Conservation (phyloP, 331 rosid species). For the Pyrus hybrid region DNA sequence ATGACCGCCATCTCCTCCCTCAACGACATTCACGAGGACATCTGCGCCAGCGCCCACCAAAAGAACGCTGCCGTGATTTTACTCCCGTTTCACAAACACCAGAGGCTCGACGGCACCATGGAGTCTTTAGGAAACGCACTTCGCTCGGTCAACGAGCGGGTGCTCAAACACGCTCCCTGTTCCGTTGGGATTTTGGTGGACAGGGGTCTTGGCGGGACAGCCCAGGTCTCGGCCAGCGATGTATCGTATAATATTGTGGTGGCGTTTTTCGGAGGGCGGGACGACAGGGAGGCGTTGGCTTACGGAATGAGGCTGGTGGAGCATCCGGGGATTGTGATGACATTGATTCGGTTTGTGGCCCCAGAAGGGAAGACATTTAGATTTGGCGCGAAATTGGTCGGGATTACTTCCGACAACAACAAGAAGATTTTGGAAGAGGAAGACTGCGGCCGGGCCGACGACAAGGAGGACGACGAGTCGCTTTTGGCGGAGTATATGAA, state of each 20-base stretch:
- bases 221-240: constrained; percentile 61
- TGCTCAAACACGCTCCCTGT: constrained; percentile 57
- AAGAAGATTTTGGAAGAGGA: neutral
- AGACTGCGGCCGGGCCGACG: constrained; percentile 7
- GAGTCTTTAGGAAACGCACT: constrained; percentile 49
- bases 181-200: constrained; percentile 65
- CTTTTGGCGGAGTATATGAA: constrained; percentile 23
- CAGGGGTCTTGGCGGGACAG: constrained; percentile 65
- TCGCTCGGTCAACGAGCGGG: constrained; percentile 38
- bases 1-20: constrained; percentile 74
- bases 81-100: constrained; percentile 70
- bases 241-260: constrained; percentile 32
- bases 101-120: constrained; percentile 49
- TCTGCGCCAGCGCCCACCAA: constrained; percentile 62
- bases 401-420: constrained; percentile 14
- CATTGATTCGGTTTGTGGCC: constrained; percentile 24
- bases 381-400: constrained; percentile 35
- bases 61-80: constrained; percentile 51
- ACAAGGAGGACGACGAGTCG: constrained; percentile 21
- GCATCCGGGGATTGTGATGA: constrained; percentile 58
- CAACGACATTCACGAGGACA: constrained; percentile 51
- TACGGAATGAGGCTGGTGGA: constrained; percentile 66
- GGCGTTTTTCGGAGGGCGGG: constrained; percentile 59
- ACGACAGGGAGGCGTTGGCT: constrained; percentile 65
- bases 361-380: constrained; percentile 26